These are phyloP conservation scores for Alternaria incomplexa DNA, from an alignment of 2,329 filamentous ascomycete species.

Conservation along the genomic window DNA sequence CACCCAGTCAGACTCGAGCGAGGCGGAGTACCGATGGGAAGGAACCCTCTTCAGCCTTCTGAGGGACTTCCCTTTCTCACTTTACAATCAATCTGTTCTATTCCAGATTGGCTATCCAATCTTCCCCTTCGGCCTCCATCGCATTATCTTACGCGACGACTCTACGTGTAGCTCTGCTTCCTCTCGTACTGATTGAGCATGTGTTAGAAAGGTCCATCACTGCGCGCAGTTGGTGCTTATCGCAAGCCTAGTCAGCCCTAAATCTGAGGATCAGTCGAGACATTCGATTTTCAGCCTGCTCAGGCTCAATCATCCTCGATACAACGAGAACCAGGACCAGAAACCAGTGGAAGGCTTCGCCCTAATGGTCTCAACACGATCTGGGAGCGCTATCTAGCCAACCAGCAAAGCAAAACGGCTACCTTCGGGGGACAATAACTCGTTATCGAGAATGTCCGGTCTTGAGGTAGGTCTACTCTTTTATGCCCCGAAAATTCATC, in stretches of 20 bases:
- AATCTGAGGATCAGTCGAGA: background rate
- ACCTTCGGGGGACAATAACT: background rate
- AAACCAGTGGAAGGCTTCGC: background rate
- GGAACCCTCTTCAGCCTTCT: slow-evolving; percentile 3
- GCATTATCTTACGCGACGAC: background rate
- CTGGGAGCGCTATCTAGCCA: background rate
- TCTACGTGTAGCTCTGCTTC: background rate
- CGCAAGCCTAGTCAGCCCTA: background rate
- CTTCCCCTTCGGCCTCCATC: background rate
- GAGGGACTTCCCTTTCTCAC: slow-evolving; percentile 10
- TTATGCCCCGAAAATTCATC: background rate
- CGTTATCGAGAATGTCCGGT: slow-evolving; percentile 28
- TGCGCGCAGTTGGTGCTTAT: background rate
- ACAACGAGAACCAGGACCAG: background rate
- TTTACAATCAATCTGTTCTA: background rate
- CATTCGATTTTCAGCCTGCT: background rate
- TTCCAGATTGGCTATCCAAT: background rate
- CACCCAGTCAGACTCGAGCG: slow-evolving; percentile 10
- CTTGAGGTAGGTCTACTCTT: slow-evolving; percentile 31
- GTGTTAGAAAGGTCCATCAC: background rate
- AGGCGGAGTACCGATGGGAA: slow-evolving; percentile 16
- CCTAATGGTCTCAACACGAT: slow-evolving; percentile 1
- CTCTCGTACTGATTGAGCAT: background rate
- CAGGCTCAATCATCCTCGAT: background rate
- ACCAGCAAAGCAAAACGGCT: background rate